phyloP scores from a whole-genome alignment of 2,329 filamentous ascomycete genomes.

The Colletotrichum somersetense region DNA sequence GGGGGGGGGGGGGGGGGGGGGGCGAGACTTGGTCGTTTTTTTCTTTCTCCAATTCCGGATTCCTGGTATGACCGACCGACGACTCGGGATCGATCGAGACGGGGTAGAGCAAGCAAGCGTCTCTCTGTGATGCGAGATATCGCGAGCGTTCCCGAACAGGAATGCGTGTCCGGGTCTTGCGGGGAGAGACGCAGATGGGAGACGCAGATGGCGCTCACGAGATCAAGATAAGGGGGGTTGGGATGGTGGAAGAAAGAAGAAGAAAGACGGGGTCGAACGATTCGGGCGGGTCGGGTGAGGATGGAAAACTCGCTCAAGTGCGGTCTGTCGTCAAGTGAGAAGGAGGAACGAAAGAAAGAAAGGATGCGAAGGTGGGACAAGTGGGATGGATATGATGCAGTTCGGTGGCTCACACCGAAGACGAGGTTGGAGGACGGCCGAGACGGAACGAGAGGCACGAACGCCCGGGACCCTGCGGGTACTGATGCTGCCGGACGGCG shows the following conservation, averaged over 20 bases:
- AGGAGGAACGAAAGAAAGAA: constrained; percentile 4
- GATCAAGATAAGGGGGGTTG: background rate
- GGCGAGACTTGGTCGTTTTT: constrained; percentile 22
- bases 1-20: background rate
- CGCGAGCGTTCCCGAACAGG: constrained; percentile 11
- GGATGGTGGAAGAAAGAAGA: background rate
- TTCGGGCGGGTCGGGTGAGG: constrained; percentile 22
- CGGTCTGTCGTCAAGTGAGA: constrained; percentile 11
- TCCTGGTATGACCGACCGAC: constrained; percentile 23
- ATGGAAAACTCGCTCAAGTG: constrained; percentile 25
- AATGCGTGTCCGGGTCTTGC: constrained; percentile 24
- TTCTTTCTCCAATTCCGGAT: constrained; percentile 8
- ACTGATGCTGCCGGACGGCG: constrained; percentile 28
- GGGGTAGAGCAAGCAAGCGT: background rate
- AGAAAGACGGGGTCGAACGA: constrained; percentile 25
- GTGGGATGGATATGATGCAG: constrained; percentile 34
- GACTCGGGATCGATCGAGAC: constrained; percentile 12
- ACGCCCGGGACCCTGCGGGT: background rate
- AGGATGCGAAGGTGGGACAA: constrained; percentile 27
- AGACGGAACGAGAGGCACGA: constrained; percentile 18
- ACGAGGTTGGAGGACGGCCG: constrained; percentile 29
- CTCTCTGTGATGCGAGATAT: constrained; percentile 21
- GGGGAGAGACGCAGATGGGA: background rate
- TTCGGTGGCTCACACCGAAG: constrained; percentile 42
- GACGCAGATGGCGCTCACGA: background rate